A percentile compares a stretch with the other conserved stretches of the same genome.
Conservation (phyloP, 2,329 filamentous ascomycete genomes). For the Pseudogymnoascus sp. region DNA sequence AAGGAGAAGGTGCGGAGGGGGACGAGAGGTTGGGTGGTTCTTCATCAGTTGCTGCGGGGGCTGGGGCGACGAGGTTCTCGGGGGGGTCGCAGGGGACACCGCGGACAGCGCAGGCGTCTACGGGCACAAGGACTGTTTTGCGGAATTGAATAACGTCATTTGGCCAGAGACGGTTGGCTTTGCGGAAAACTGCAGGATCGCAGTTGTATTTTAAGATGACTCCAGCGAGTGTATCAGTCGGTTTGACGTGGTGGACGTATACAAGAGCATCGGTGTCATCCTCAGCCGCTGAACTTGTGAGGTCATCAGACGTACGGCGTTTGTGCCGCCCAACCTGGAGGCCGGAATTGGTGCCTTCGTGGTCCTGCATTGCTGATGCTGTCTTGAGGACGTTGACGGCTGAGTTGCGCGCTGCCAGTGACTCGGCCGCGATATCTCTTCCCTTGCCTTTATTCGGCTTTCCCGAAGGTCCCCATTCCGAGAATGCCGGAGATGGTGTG, state of each 20-base stretch:
- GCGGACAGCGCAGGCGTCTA: slow-evolving; percentile 81
- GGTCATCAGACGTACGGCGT: slow-evolving; percentile 24
- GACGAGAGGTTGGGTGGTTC: slow-evolving; percentile 21
- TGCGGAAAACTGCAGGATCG: slow-evolving; percentile 71
- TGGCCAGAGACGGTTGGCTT: slow-evolving; percentile 89
- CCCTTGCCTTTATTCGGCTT: background rate
- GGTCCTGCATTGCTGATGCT: slow-evolving; percentile 52
- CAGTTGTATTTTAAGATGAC: slow-evolving; percentile 88
- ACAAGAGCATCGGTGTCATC: slow-evolving; percentile 70
- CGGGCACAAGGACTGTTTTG: slow-evolving; percentile 72
- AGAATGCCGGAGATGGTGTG: background rate
- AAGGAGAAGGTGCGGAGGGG: slow-evolving; percentile 20
- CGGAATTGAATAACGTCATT: slow-evolving; percentile 83
- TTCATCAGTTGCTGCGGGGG: slow-evolving; percentile 37
- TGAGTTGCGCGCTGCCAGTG: slow-evolving; percentile 44
- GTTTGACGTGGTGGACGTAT: slow-evolving; percentile 80
- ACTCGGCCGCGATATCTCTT: slow-evolving; percentile 42
- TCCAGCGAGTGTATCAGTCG: slow-evolving; percentile 80
- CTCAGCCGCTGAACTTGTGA: slow-evolving; percentile 32
- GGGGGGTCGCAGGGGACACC: slow-evolving; percentile 59
- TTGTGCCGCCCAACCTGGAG: slow-evolving; percentile 41
- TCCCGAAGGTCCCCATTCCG: slow-evolving; percentile 2
- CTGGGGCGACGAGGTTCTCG: slow-evolving; percentile 42
- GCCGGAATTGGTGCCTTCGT: slow-evolving; percentile 51
- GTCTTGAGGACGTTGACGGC: slow-evolving; percentile 48